A percentile compares a stretch with the other conserved stretches of the same genome.
Evolutionary conservation across 169 alveolate genomes (phyloP).

Genomic region (Eimeria maxima): DNA sequence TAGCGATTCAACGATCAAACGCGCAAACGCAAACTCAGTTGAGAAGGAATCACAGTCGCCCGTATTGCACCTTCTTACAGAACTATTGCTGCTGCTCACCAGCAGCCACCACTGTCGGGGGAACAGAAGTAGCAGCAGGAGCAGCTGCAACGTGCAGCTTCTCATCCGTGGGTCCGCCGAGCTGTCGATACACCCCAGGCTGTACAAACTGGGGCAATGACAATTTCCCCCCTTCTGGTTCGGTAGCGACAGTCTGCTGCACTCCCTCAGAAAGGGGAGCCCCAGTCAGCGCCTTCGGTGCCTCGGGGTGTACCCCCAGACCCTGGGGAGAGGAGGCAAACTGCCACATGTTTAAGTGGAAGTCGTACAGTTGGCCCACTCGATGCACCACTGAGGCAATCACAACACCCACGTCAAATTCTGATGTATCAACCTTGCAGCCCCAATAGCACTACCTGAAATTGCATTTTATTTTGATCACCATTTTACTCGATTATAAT

Average conservation of each 20-base stretch:
- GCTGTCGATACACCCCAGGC: conserved; percentile 61
- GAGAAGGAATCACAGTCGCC: neutral
- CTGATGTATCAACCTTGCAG: too few relatives aligned
- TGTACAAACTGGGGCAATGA: conserved; percentile 42
- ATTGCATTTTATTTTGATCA: too few relatives aligned
- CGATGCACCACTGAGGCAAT: conserved; percentile 74
- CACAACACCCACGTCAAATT: neutral
- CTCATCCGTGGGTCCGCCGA: neutral
- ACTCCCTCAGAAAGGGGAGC: conserved; percentile 15
- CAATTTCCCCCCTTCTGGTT: neutral
- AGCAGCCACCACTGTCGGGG: neutral
- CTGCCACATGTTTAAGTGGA: conserved; percentile 74
- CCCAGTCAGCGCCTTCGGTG: conserved; percentile 39
- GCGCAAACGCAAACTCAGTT: neutral
- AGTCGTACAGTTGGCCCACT: conserved; percentile 83
- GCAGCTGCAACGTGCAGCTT: conserved; percentile 24
- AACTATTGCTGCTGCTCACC: conserved; percentile 18
- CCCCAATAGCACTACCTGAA: too few relatives aligned
- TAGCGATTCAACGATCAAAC: neutral
- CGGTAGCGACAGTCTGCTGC: neutral
- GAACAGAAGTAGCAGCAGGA: conserved; percentile 19
- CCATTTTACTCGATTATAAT: too few relatives aligned
- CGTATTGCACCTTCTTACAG: neutral
- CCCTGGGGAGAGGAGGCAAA: conserved; percentile 52
- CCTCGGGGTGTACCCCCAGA: conserved; percentile 29